Percentiles rank a stretch among this genome's conserved stretches.
Evolutionary conservation across 768 basidiomycete genomes (phyloP).

Genomic region (Boletus rubropictus): DNA sequence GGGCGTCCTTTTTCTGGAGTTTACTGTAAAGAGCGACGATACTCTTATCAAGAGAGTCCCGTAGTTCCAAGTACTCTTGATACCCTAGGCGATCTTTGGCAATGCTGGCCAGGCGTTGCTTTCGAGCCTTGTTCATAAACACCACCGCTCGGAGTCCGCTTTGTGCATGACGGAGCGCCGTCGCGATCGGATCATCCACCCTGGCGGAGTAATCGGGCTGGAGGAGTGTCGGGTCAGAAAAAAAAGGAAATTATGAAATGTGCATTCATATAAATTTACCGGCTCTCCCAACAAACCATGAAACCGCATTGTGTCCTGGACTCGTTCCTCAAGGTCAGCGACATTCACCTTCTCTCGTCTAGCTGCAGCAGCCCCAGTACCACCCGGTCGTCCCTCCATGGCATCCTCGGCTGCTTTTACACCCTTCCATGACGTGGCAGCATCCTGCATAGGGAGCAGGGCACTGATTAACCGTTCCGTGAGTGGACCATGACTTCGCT

Average conservation of each 20-base stretch:
- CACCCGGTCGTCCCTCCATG: constrained; percentile 78
- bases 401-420: constrained; percentile 81
- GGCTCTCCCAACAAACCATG: constrained; percentile 64
- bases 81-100: constrained; percentile 86
- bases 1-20: constrained; percentile 75
- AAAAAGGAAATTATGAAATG: constrained; percentile 3
- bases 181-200: constrained; percentile 92
- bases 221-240: constrained; percentile 19
- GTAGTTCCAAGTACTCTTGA: constrained; percentile 82
- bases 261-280: constrained; percentile 44
- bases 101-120: constrained; percentile 61
- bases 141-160: constrained; percentile 70
- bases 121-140: constrained; percentile 79
- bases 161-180: constrained; percentile 86
- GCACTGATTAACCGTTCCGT: constrained; percentile 81
- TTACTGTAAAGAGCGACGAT: constrained; percentile 70
- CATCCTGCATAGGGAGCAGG: constrained; percentile 63
- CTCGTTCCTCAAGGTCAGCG: constrained; percentile 68
- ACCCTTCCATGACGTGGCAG: constrained; percentile 57
- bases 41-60: constrained; percentile 83
- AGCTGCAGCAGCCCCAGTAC: constrained; percentile 72
- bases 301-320: constrained; percentile 71
- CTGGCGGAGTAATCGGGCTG: constrained; percentile 72
- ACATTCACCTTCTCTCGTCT: constrained; percentile 72
- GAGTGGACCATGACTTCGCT: constrained; percentile 79